These are phyloP conservation scores for Ceratocystis huliohia DNA, from an alignment of 2,329 filamentous ascomycete species.

Conservation along the genomic window DNA sequence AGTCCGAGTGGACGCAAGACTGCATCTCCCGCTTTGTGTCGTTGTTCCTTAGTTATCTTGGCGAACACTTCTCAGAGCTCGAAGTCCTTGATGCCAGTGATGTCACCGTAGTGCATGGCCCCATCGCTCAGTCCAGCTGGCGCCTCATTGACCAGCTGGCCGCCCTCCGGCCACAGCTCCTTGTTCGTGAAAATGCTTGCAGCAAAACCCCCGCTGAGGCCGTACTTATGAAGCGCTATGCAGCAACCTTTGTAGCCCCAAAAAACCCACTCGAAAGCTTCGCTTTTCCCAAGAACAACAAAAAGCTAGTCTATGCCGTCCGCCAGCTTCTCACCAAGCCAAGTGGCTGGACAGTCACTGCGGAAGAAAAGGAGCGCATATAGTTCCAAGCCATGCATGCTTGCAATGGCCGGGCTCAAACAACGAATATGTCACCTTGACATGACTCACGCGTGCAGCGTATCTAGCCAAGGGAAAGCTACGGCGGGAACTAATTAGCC, in stretches of 20 bases:
- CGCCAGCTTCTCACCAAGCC: background rate
- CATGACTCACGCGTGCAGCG: background rate
- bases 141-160: conserved; percentile 37
- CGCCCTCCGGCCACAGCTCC: conserved; percentile 42
- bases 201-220: conserved; percentile 61
- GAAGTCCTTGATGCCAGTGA: background rate
- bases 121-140: conserved; percentile 32
- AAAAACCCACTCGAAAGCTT: too few relatives aligned
- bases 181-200: conserved; percentile 62
- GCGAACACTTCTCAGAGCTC: background rate
- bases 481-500: conserved; percentile 39
- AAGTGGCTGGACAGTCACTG: background rate
- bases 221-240: conserved; percentile 36
- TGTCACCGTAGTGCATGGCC: conserved; percentile 37
- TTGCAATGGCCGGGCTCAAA: background rate
- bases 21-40: background rate
- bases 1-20: background rate
- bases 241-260: background rate
- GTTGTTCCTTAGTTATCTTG: background rate
- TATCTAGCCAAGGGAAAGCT: conserved; percentile 23
- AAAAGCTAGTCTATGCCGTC: background rate
- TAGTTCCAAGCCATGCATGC: background rate
- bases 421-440: background rate
- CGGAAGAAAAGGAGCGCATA: background rate
- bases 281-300: background rate